A percentile compares a stretch with the other conserved stretches of the same genome.
phyloP scores from a whole-genome alignment of 441 rosid species.

The Eugenia klotzschiana region DNA sequence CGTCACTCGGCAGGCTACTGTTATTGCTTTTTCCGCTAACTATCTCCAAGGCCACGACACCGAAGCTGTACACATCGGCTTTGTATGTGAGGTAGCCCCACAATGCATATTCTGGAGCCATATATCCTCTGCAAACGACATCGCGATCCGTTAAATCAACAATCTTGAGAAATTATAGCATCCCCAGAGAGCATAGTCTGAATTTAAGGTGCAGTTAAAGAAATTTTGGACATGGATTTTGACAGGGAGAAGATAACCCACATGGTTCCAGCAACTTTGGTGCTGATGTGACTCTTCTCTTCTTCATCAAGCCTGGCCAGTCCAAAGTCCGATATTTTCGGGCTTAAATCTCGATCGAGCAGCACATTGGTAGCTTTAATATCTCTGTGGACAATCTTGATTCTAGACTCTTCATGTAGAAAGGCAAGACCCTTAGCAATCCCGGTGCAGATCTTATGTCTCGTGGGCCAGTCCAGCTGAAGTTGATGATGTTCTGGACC shows the following conservation, averaged over 20 bases:
- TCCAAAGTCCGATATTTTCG: constrained; percentile 6
- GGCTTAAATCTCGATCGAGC: not conserved
- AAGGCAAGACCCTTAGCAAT: constrained; percentile 3
- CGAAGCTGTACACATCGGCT: constrained; percentile 37
- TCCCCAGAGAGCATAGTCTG: constrained; percentile 15
- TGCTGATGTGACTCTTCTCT: constrained; percentile 6
- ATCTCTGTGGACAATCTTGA: constrained; percentile 3
- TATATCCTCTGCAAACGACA: not conserved
- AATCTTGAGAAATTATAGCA: not conserved
- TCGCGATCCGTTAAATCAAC: not conserved
- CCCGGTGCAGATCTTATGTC: not conserved
- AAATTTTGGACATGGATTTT: not conserved
- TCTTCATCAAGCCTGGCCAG: constrained; percentile 6
- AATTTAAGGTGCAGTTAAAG: constrained; percentile 22
- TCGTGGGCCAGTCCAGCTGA: constrained; percentile 1
- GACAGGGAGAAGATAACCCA: not conserved
- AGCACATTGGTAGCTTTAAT: constrained; percentile 3
- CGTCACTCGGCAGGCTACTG: not conserved
- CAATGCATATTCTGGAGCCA: constrained; percentile 36
- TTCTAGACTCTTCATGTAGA: constrained; percentile 7
- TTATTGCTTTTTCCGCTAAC: not conserved
- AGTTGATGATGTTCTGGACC: not conserved
- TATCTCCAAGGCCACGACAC: constrained; percentile 28
- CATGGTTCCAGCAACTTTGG: constrained; percentile 1
- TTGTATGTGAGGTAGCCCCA: constrained; percentile 27